Evolutionary conservation across 805 yeast species (phyloP).

Genomic region (Candida bentonensis): DNA sequence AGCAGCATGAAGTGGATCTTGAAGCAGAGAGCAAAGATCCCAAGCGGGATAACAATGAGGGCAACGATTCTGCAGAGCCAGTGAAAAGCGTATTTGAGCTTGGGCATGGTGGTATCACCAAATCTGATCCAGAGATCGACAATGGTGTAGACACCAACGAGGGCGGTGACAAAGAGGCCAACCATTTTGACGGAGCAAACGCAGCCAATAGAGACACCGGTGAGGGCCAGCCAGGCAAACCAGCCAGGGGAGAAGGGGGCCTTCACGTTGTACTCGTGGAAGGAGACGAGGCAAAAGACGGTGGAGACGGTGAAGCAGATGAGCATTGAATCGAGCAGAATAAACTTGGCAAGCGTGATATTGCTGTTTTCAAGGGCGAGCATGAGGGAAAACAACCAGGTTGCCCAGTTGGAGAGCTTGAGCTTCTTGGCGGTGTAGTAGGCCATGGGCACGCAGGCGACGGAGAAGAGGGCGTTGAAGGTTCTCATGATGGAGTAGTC

Average conservation of each 20-base stretch:
- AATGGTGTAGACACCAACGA: constrained; percentile 82
- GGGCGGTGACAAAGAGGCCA: constrained; percentile 76
- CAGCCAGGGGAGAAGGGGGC: constrained; percentile 63
- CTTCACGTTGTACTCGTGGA: constrained; percentile 42
- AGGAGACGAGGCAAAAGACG: constrained; percentile 54
- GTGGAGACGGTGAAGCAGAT: constrained; percentile 82
- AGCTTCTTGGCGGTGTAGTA: constrained; percentile 67
- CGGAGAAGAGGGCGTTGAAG: constrained; percentile 74
- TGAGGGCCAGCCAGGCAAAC: constrained; percentile 85
- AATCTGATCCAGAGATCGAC: constrained; percentile 77
- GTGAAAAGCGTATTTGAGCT: constrained; percentile 29
- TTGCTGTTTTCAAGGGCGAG: constrained; percentile 56
- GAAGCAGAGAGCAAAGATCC: constrained; percentile 59
- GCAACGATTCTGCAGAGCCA: constrained; percentile 58
- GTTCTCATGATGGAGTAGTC: constrained; percentile 61
- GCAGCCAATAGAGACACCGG: constrained; percentile 82
- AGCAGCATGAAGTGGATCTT: constrained; percentile 68
- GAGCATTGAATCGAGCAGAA: constrained; percentile 82
- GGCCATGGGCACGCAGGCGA: constrained; percentile 75
- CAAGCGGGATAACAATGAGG: constrained; percentile 57
- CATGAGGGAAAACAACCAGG: constrained; percentile 71
- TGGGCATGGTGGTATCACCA: constrained; percentile 37
- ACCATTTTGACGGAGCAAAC: constrained; percentile 94
- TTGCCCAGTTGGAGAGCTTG: constrained; percentile 55
- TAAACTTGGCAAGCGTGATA: constrained; percentile 76